A percentile compares a stretch with the other conserved stretches of the same genome.
phyloP scores from a whole-genome alignment of 371 early-diverging fungal genomes.

The Mucor saturninus region DNA sequence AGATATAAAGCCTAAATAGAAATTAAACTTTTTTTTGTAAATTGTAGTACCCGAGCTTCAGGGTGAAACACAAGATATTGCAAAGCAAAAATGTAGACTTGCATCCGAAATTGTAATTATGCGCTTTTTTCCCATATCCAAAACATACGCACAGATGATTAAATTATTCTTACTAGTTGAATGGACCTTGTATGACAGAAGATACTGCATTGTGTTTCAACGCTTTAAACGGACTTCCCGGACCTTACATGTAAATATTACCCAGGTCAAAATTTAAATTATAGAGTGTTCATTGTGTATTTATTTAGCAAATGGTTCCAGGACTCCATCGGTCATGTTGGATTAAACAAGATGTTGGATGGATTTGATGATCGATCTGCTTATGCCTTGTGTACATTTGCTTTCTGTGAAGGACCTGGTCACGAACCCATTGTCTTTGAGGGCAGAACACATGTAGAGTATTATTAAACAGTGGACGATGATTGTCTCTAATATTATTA shows the following conservation, averaged over 20 bases:
- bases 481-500: background rate
- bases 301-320: conserved; percentile 91
- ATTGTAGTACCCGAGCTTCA: conserved; percentile 88
- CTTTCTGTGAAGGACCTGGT: conserved; percentile 83
- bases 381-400: conserved; percentile 91
- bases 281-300: too few relatives aligned
- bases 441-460: conserved; percentile 72
- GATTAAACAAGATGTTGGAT: conserved; percentile 80
- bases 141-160: background rate
- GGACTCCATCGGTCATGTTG: conserved; percentile 78
- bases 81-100: conserved; percentile 78
- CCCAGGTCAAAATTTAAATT: too few relatives aligned
- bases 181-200: conserved; percentile 90
- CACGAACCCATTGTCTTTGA: conserved; percentile 90
- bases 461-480: background rate
- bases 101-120: conserved; percentile 68
- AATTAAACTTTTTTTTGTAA: background rate
- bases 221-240: conserved; percentile 91
- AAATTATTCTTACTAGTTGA: conserved; percentile 62
- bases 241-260: conserved; percentile 76
- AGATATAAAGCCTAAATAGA: background rate
- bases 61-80: conserved; percentile 76
- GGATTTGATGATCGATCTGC: conserved; percentile 89
- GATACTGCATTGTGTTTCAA: conserved; percentile 95
- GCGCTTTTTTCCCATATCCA: background rate